phyloP scores from a whole-genome alignment of 768 basidiomycete species.

The Trichaptum fuscoviolaceum region DNA sequence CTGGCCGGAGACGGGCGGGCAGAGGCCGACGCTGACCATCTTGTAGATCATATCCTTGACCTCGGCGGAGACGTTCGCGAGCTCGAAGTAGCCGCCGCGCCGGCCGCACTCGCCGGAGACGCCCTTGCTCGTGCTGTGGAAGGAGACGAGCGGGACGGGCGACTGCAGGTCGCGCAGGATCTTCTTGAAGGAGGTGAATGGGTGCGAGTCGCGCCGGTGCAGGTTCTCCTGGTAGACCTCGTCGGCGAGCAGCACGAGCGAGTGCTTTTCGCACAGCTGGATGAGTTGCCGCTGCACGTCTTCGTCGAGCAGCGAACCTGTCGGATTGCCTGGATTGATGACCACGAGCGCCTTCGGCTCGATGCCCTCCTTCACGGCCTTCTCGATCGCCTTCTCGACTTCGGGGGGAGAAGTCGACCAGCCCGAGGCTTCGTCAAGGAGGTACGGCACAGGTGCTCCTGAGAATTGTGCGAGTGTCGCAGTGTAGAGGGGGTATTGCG shows the following conservation, averaged over 20 bases:
- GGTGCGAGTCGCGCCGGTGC: constrained; percentile 57
- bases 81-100: constrained; percentile 96
- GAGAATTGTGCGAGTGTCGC: constrained; percentile 84
- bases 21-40: constrained; percentile 87
- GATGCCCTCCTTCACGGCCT: constrained; percentile 56
- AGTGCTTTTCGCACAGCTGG: constrained; percentile 78
- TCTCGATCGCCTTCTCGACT: constrained; percentile 61
- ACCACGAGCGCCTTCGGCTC: constrained; percentile 83
- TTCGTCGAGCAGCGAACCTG: constrained; percentile 76
- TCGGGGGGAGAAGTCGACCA: constrained; percentile 78
- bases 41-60: constrained; percentile 90
- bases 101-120: constrained; percentile 95
- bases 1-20: constrained; percentile 87
- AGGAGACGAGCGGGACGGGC: constrained; percentile 82
- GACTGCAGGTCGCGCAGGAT: constrained; percentile 62
- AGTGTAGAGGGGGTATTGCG: constrained; percentile 97
- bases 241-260: constrained; percentile 88
- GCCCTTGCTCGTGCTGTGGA: constrained; percentile 98
- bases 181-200: constrained; percentile 94
- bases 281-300: constrained; percentile 70
- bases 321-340: constrained; percentile 99
- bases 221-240: constrained; percentile 98
- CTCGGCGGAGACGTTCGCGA: constrained; percentile 72
- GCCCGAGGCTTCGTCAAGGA: constrained; percentile 73
- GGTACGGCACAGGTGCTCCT: constrained; percentile 82